A percentile compares a stretch with the other conserved stretches of the same genome.
These are phyloP conservation scores for Apiospora hydei DNA, from an alignment of 2,329 filamentous ascomycete species.

Conservation along the genomic window DNA sequence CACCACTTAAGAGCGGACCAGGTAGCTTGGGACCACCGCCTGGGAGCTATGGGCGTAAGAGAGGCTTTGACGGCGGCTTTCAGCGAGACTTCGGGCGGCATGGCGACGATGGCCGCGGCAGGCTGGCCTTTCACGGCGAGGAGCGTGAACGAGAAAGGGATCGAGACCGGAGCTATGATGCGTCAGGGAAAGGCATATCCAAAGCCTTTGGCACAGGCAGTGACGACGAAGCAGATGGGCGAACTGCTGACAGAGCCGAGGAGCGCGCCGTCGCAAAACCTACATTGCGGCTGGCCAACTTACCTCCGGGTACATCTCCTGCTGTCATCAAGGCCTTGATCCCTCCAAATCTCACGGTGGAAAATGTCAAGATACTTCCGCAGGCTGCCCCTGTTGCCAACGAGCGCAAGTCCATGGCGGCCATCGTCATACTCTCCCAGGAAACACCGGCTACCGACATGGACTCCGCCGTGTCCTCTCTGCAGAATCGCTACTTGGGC, in stretches of 20 bases:
- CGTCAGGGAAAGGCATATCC: conserved; percentile 64
- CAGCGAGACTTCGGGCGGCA: conserved; percentile 44
- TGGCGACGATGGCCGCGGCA: conserved; percentile 41
- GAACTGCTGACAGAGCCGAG: conserved; percentile 55
- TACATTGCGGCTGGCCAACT: conserved; percentile 65
- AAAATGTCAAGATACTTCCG: conserved; percentile 75
- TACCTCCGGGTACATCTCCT: conserved; percentile 67
- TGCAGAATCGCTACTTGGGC: conserved; percentile 86
- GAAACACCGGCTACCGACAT: conserved; percentile 86
- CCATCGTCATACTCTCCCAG: conserved; percentile 81
- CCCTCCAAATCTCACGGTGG: conserved; percentile 67
- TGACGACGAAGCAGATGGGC: conserved; percentile 60
- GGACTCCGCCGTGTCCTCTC: conserved; percentile 76
- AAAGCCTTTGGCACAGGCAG: conserved; percentile 74
- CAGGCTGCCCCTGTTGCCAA: conserved; percentile 55
- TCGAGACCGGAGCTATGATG: conserved; percentile 24
- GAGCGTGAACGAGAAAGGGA: conserved; percentile 37
- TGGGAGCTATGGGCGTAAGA: conserved; percentile 59
- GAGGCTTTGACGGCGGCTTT: conserved; percentile 56
- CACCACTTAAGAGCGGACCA: conserved; percentile 64
- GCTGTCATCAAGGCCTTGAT: conserved; percentile 67
- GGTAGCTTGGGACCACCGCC: conserved; percentile 66
- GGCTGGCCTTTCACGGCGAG: conserved; percentile 50
- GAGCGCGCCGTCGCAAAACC: conserved; percentile 69
- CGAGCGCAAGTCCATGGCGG: conserved; percentile 76